Evolutionary conservation across 257 asterid genomes (phyloP).

Genomic region (Verbascum thapsus): DNA sequence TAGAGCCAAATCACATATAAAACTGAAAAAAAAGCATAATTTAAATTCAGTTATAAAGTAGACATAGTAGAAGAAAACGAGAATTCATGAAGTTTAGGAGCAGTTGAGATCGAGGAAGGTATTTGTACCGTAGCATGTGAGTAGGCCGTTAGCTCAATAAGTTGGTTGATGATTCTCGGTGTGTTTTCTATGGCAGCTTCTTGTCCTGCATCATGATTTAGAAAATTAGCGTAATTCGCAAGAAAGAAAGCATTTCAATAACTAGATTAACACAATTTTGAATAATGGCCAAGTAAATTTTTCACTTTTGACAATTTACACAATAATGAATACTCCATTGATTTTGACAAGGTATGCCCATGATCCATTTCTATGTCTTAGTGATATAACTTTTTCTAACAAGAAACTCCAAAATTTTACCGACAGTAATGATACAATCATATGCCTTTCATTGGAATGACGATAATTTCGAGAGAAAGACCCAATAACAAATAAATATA

Average conservation of each 20-base stretch:
- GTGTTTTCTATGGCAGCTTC: constrained; percentile 73
- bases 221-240: constrained; percentile 23
- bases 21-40: not conserved
- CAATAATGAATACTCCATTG: not conserved
- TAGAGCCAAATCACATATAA: no score
- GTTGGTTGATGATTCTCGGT: constrained; percentile 52
- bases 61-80: not conserved
- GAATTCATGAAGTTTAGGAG: constrained; percentile 12
- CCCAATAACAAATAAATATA: constrained; percentile 9
- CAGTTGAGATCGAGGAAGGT: constrained; percentile 21
- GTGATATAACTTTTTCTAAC: not conserved
- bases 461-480: constrained; percentile 16
- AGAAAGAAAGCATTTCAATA: constrained; percentile 17
- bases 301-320: not conserved
- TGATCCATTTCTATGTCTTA: not conserved
- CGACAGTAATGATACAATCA: not conserved
- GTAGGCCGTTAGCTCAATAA: constrained; percentile 57
- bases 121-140: constrained; percentile 61
- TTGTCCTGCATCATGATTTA: constrained; percentile 52
- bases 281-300: constrained; percentile 1
- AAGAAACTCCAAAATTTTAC: not conserved
- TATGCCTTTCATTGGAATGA: constrained; percentile 13
- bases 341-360: constrained; percentile 1
- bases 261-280: not conserved
- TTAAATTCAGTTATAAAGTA: not conserved